Conservation (phyloP, 495 filamentous ascomycete species). For the Copromyces sp. region DNA sequence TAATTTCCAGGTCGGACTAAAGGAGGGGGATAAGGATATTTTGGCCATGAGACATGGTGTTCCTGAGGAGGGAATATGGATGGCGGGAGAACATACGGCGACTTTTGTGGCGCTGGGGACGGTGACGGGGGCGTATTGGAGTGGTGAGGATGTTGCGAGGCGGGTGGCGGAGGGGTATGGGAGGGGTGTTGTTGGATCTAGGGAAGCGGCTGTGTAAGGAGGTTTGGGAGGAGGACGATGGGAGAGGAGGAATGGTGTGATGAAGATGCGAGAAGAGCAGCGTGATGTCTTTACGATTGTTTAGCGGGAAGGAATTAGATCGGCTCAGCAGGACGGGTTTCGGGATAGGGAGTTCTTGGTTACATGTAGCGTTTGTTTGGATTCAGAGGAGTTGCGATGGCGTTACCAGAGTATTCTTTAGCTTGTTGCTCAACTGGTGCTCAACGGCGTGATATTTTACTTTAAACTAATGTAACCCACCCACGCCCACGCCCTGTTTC, state of each 20-base stretch:
- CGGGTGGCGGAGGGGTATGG: conserved; percentile 41
- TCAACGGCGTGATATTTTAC: no score
- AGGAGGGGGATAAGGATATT: conserved; percentile 64
- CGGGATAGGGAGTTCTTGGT: background rate
- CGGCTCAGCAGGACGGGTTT: background rate
- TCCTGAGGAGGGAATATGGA: conserved; percentile 64
- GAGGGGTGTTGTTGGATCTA: background rate
- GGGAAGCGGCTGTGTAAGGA: background rate
- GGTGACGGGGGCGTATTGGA: conserved; percentile 85
- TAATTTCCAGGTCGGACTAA: conserved; percentile 75
- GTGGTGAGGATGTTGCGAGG: conserved; percentile 67
- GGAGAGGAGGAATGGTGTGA: background rate
- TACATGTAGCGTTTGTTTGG: background rate
- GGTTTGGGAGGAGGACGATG: background rate
- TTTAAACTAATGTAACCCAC: no score
- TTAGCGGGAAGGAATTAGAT: background rate
- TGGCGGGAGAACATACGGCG: conserved; percentile 90
- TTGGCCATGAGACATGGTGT: conserved; percentile 61
- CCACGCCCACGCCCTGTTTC: no score
- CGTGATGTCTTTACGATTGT: background rate
- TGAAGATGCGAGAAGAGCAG: background rate
- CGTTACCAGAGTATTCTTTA: no score
- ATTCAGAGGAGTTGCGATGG: background rate
- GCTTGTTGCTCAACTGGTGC: no score
- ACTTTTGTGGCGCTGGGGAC: conserved; percentile 85